These are phyloP conservation scores for Fusarium caatingaense DNA, from an alignment of 2,329 filamentous ascomycete species.

Conservation along the genomic window DNA sequence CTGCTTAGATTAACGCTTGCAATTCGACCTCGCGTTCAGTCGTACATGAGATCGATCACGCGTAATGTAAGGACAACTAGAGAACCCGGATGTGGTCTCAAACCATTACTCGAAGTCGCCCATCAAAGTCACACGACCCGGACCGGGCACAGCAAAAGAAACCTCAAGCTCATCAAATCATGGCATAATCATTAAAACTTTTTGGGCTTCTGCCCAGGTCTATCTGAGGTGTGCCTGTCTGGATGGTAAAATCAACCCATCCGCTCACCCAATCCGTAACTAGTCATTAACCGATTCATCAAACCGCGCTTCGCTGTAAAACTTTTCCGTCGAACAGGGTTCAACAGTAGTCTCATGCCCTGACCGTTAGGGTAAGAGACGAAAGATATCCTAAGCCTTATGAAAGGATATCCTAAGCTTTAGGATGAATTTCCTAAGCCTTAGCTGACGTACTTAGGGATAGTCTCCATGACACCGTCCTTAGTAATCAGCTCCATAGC, in stretches of 20 bases:
- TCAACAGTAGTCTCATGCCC: not conserved
- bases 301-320: conserved; percentile 26
- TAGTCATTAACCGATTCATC: conserved; percentile 28
- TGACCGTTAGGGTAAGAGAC: not conserved
- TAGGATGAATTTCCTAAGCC: not conserved
- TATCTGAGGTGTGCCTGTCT: conserved; percentile 23
- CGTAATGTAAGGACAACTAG: too few relatives aligned
- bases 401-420: not conserved
- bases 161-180: conserved; percentile 16
- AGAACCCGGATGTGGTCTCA: too few relatives aligned
- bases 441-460: conserved; percentile 59
- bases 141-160: not conserved
- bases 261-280: conserved; percentile 1
- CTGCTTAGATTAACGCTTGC: too few relatives aligned
- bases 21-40: too few relatives aligned
- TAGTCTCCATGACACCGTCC: conserved; percentile 61
- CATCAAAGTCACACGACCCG: too few relatives aligned
- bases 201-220: conserved; percentile 24
- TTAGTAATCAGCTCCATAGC: conserved; percentile 59
- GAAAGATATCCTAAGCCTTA: not conserved
- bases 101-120: too few relatives aligned
- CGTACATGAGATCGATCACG: too few relatives aligned
- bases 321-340: not conserved
- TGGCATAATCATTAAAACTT: conserved; percentile 35
- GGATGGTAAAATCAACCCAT: not conserved